Evolutionary conservation across 768 basidiomycete genomes (phyloP).

Genomic region (Lactifluus subvellereus): DNA sequence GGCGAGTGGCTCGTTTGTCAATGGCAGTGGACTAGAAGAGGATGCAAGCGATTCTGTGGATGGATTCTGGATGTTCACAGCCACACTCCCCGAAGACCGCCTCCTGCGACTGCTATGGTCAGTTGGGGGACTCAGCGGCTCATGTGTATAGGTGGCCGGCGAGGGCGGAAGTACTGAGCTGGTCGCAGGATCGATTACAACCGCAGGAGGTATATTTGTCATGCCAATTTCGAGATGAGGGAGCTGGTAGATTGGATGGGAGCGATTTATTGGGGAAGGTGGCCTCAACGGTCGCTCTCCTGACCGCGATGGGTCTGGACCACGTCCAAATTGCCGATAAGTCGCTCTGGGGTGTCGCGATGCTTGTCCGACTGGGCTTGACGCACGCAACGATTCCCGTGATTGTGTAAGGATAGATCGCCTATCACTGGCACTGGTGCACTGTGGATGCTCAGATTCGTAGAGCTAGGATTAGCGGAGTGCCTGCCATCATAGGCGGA

Average conservation of each 20-base stretch:
- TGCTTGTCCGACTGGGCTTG: neutral
- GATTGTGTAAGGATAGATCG: neutral
- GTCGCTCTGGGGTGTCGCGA: neutral
- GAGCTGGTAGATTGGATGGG: neutral
- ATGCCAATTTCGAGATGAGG: slow-evolving; percentile 2
- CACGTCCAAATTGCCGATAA: slow-evolving; percentile 11
- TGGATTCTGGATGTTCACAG: neutral
- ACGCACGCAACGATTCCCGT: neutral
- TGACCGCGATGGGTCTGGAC: neutral
- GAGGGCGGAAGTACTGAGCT: too few species aligned
- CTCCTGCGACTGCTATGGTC: neutral
- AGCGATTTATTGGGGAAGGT: neutral
- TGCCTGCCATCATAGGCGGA: neutral
- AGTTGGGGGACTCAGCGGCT: neutral
- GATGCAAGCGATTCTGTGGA: neutral
- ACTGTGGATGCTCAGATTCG: neutral
- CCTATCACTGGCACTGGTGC: slow-evolving; percentile 7
- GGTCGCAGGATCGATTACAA: neutral
- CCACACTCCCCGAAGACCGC: neutral
- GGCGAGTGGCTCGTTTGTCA: neutral
- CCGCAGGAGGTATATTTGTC: neutral
- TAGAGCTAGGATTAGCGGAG: neutral
- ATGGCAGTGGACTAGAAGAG: neutral
- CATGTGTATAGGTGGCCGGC: too few species aligned
- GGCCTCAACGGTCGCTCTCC: neutral